Percentiles rank a stretch among this genome's conserved stretches.
These are phyloP conservation scores for Wickerhamomyces chaumierensis DNA, from an alignment of 805 yeast species.

Conservation along the genomic window DNA sequence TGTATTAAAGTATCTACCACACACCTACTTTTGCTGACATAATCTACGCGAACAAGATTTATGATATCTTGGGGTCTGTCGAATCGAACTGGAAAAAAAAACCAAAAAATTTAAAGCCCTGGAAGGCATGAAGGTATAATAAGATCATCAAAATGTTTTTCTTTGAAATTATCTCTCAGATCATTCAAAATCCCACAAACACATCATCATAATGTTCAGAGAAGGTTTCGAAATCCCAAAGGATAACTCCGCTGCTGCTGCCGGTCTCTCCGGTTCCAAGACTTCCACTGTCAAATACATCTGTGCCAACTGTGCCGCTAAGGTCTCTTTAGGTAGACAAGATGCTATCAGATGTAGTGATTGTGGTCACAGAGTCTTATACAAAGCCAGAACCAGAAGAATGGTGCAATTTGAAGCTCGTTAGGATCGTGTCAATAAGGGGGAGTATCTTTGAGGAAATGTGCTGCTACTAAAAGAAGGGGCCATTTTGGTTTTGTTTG, in stretches of 20 bases:
- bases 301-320: conserved; percentile 93
- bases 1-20: too few relatives aligned
- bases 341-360: conserved; percentile 98
- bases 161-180: background rate
- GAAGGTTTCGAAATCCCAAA: conserved; percentile 85
- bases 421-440: conserved; percentile 18
- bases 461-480: too few relatives aligned
- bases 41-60: background rate
- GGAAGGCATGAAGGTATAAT: too few relatives aligned
- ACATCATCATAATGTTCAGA: conserved; percentile 33
- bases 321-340: conserved; percentile 76
- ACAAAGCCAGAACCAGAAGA: conserved; percentile 95
- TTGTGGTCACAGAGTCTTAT: conserved; percentile 95
- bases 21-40: too few relatives aligned
- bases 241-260: conserved; percentile 77
- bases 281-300: conserved; percentile 83
- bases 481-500: too few relatives aligned
- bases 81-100: background rate
- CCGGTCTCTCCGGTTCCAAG: conserved; percentile 57
- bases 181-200: background rate
- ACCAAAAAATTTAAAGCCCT: background rate
- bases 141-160: background rate
- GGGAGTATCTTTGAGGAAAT: background rate
- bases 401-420: conserved; percentile 87
- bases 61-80: background rate